Evolutionary conservation across 805 yeast species (phyloP).

Genomic region (Lipomyces yamadae): DNA sequence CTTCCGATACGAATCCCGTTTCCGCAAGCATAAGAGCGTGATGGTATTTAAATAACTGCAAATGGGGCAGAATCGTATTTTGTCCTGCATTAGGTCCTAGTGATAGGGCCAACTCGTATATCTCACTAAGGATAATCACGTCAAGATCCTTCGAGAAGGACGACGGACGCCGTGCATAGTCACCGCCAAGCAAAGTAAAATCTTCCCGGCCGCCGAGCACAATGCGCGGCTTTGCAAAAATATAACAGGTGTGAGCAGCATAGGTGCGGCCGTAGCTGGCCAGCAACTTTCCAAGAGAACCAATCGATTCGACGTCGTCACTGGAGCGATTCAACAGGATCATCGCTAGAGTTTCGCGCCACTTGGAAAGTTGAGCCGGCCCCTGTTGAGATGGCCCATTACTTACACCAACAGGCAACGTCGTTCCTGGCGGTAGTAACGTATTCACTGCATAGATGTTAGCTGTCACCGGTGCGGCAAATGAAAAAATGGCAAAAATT

Average conservation of each 20-base stretch:
- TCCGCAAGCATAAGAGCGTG: slow-evolving; percentile 77
- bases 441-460: slow-evolving; percentile 23
- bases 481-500: no score
- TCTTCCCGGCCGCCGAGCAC: slow-evolving; percentile 42
- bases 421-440: slow-evolving; percentile 30
- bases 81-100: slow-evolving; percentile 43
- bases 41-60: slow-evolving; percentile 62
- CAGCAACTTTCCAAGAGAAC: slow-evolving; percentile 48
- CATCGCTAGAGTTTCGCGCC: slow-evolving; percentile 45
- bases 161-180: slow-evolving; percentile 42
- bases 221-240: slow-evolving; percentile 42
- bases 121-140: slow-evolving; percentile 63
- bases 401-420: slow-evolving; percentile 19
- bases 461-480: not conserved
- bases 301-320: slow-evolving; percentile 42
- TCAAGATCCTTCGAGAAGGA: slow-evolving; percentile 56
- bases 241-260: slow-evolving; percentile 51
- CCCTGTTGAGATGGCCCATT: slow-evolving; percentile 13
- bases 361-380: slow-evolving; percentile 33
- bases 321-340: slow-evolving; percentile 43
- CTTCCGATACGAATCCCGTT: slow-evolving; percentile 59
- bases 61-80: slow-evolving; percentile 51
- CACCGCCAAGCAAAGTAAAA: slow-evolving; percentile 42
- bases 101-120: slow-evolving; percentile 63
- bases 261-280: slow-evolving; percentile 47